These are phyloP conservation scores for Ilyonectria robusta DNA, from an alignment of 2,329 filamentous ascomycete genomes.

Conservation along the genomic window DNA sequence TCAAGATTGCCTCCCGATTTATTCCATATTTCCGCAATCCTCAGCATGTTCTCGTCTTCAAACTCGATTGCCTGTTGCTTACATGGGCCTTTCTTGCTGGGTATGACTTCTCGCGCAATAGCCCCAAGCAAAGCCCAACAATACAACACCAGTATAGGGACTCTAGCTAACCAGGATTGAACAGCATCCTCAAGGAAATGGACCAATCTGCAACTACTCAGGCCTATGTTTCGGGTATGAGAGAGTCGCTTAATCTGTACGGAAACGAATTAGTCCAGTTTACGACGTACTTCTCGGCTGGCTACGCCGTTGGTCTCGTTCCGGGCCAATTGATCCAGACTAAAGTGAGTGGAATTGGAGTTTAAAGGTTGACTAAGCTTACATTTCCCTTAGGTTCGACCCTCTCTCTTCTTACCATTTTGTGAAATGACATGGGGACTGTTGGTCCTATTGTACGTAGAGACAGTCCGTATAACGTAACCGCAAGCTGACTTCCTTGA, in stretches of 20 bases:
- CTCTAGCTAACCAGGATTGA: not conserved
- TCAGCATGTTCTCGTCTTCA: constrained; percentile 53
- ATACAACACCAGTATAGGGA: not conserved
- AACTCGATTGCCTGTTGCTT: constrained; percentile 53
- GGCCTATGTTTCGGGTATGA: constrained; percentile 57
- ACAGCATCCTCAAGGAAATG: constrained; percentile 53
- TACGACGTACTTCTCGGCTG: constrained; percentile 69
- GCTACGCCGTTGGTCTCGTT: constrained; percentile 67
- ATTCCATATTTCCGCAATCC: constrained; percentile 49
- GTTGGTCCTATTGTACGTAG: constrained; percentile 44
- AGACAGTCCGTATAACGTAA: rapidly evolving
- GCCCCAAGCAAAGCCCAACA: not conserved
- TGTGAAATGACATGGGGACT: constrained; percentile 54
- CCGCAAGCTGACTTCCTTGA: not conserved
- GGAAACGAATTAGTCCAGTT: constrained; percentile 69
- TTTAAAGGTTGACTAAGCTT: not conserved
- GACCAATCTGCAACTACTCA: constrained; percentile 55
- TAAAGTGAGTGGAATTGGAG: constrained; percentile 29
- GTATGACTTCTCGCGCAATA: constrained; percentile 6
- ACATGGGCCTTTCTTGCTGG: constrained; percentile 56
- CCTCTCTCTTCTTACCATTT: constrained; percentile 56
- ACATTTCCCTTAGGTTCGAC: constrained; percentile 46
- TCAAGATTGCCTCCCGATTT: constrained; percentile 36
- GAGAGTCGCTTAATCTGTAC: constrained; percentile 48
- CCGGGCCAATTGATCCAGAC: constrained; percentile 58